These are phyloP conservation scores for Hericium coralloides DNA, from an alignment of 768 basidiomycete species.

Conservation along the genomic window DNA sequence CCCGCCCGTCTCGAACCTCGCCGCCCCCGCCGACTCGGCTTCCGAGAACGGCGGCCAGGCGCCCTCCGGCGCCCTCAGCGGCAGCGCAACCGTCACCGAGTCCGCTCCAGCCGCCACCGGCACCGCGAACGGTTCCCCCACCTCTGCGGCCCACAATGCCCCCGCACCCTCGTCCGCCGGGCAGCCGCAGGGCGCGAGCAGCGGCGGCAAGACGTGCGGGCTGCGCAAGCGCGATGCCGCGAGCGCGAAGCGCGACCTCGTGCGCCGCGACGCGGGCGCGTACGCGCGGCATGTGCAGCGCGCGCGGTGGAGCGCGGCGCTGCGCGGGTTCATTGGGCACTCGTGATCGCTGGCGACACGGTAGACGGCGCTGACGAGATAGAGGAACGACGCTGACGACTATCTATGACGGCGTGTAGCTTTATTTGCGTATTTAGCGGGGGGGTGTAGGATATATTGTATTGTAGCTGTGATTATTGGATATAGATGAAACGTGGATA, in stretches of 20 bases:
- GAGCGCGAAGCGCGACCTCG: background rate
- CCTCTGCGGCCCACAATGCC: background rate
- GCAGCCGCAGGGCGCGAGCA: background rate
- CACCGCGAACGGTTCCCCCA: no score
- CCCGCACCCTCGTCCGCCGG: no score
- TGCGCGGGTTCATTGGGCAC: background rate
- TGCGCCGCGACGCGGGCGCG: background rate
- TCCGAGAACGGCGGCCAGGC: background rate
- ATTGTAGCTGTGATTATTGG: no score
- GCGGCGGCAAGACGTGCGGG: background rate
- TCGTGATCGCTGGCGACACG: background rate
- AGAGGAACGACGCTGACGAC: background rate
- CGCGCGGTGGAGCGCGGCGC: background rate
- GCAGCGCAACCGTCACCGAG: background rate
- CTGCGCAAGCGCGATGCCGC: background rate
- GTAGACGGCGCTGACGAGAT: background rate
- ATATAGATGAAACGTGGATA: no score
- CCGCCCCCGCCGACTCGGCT: constrained; percentile 2
- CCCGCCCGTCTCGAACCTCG: constrained; percentile 12
- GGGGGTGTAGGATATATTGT: background rate
- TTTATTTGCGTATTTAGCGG: background rate
- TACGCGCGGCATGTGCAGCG: background rate
- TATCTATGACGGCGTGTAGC: background rate
- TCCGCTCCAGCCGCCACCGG: background rate
- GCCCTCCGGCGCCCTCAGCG: background rate